Base-by-base conservation (phyloP, 1,139 yeast genomes). In the Zygoascus meyerae region DNA sequence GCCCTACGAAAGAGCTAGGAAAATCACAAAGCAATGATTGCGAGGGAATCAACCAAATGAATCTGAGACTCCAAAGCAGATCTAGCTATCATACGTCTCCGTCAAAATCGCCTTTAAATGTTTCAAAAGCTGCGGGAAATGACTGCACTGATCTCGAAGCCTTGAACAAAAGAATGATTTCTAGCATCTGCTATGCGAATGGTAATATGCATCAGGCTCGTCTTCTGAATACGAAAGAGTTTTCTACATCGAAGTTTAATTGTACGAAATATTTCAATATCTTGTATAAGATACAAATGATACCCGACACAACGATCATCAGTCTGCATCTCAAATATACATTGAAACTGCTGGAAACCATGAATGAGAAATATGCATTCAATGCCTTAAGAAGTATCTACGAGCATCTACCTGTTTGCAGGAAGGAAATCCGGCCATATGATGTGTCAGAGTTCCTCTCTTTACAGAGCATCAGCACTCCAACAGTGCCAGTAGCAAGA, bases 271-370 rank as follows among this genome's bases (percentile, higher is more conserved):
- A 40, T 33, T 40, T 40, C 17, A 34, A 40, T 21, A 40, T 34
- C 21, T 29, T 40, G 37, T 40, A 40, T 15, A 34, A 40, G 17
- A 32, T 40, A 15, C 32, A 31, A 11, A 32, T 34, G 34, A 30
- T 40, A 11, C 35, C 35, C 12, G 43, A 40, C 26, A 40, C 43
- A n/a, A 26, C 43, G 11, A 17, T 42, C 10, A 14, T 42, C 8
- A 34, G 31, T 6, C 30, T 42, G 40, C 44, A 42, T 34, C 21
- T 42, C 34, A 42, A 42, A 35, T 34, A 42, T 34, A 21, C 34
- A 3, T 14, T 30, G 8, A 33, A 42, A 17, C 14, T 42, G 26
- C 15, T 34, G 26, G 44, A 31, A 8, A 33, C 26, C 31, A 32
- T 34, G 16, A 34, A 32, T n/a, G 37, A 40, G n/a, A 40, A 40